Conservation (phyloP, 2,329 filamentous ascomycete species). For the Clarireedia paspali region DNA sequence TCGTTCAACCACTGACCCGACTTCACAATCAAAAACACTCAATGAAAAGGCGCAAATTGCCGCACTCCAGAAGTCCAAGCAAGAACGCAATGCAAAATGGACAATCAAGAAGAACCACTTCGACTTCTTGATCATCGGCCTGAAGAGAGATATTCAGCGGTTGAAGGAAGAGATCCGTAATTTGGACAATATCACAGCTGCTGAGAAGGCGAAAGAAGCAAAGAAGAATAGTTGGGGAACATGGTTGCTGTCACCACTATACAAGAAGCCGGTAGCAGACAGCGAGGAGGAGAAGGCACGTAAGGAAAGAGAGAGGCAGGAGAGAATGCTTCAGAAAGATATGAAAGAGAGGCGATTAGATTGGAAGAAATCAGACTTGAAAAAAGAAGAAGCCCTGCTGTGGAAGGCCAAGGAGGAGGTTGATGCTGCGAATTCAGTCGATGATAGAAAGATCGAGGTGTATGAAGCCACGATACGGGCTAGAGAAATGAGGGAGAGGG, state of each 20-base stretch:
- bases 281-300: conserved; percentile 29
- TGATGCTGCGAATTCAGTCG: conserved; percentile 9
- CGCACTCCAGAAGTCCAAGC: conserved; percentile 24
- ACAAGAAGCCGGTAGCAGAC: conserved; percentile 23
- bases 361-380: conserved; percentile 18
- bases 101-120: conserved; percentile 18
- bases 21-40: not conserved
- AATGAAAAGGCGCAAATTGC: conserved; percentile 25
- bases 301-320: conserved; percentile 28
- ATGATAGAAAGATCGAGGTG: conserved; percentile 11
- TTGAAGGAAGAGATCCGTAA: conserved; percentile 26
- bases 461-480: conserved; percentile 9
- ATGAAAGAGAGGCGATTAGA: conserved; percentile 28
- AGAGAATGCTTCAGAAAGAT: conserved; percentile 28
- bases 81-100: conserved; percentile 28
- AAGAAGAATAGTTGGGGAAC: conserved; percentile 28
- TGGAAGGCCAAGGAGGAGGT: conserved; percentile 6
- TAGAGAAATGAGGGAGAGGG: conserved; percentile 7
- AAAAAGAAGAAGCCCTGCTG: conserved; percentile 4
- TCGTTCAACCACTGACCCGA: not conserved
- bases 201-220: conserved; percentile 26
- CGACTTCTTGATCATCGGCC: conserved; percentile 17
- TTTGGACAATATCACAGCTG: conserved; percentile 23
- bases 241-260: conserved; percentile 28
- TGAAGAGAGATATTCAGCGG: conserved; percentile 17